Base-by-base conservation (phyloP, 2,329 filamentous ascomycete genomes). In the Xylaria sp. region DNA sequence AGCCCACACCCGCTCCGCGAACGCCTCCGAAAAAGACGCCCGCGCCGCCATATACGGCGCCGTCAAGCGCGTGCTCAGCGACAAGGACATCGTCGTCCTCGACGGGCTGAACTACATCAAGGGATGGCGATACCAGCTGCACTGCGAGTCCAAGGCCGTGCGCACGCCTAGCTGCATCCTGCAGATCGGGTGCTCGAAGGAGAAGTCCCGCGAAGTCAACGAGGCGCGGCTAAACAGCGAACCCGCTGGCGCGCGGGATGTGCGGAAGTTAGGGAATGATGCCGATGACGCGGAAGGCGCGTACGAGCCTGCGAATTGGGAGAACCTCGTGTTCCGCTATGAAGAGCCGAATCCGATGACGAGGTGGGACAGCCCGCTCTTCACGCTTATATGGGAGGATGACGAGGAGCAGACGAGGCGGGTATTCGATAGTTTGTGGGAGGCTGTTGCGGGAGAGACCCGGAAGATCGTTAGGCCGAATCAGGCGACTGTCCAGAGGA, bases 101-200 rank as follows among this genome's bases (percentile, higher is more conserved):
- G 93, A 97, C 78, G 90, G 90, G 1, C 82, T 93, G 69, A 96
- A 96, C 80, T 97, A 96, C 81, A 97, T 97, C 82, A 96, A 96
- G 80, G 93, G 93, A 44, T 96, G 92, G 88, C 86, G 93, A 58
- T 97, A 97, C 79, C 93, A 97, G 83, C 84, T 97, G 25, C 91
- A 91, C 79, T 95, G 93, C 82, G 93, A 96, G 81, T 89, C 93
- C 44, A 96, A 96, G 81, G 93, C 93, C 57, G 82, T 92, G 63
- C 84, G 90, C 71, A 96, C 93, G 3, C 88, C 91, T 2, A 92
- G 88, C 79, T 94, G 91, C 75, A 88, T 96, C 65, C 83, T 96
- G 71, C 89, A 90, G 79, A 83, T 91, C 53, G 89, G 89, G 0
- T 88, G 86, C 70, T 76, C 82, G 10, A 79, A 82, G 3, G 87